Evolutionary conservation across 2,329 filamentous ascomycete genomes (phyloP).

Genomic region (Diaporthe sp.): DNA sequence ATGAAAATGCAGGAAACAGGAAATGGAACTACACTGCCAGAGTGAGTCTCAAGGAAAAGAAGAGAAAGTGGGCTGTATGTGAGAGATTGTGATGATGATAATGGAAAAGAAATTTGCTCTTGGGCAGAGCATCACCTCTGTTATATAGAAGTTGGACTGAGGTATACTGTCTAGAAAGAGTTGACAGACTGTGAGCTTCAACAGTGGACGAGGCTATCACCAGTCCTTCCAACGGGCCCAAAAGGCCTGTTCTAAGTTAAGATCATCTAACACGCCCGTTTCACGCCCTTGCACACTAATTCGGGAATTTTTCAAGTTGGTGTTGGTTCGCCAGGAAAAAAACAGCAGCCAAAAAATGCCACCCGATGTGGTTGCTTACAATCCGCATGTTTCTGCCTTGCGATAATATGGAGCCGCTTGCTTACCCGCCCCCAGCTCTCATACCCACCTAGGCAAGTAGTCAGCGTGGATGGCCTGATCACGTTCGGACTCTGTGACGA

Average conservation of each 20-base stretch:
- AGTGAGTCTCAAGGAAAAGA: neutral
- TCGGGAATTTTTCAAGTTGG: neutral
- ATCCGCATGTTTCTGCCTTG: neutral
- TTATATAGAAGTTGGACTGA: neutral
- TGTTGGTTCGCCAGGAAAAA: neutral
- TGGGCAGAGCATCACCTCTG: neutral
- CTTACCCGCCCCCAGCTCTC: neutral
- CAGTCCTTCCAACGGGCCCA: neutral
- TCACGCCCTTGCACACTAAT: neutral
- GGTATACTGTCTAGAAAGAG: neutral
- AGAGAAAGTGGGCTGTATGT: neutral
- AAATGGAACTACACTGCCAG: neutral
- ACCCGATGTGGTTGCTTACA: neutral
- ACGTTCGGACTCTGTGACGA: neutral
- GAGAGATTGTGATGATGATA: neutral
- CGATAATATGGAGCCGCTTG: neutral
- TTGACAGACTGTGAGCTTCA: neutral
- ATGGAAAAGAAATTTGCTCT: neutral
- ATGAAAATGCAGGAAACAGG: neutral
- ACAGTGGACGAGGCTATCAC: neutral
- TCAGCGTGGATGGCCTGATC: neutral
- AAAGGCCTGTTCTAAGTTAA: neutral
- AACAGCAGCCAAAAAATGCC: neutral
- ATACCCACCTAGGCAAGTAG: neutral
- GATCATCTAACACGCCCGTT: neutral